phyloP scores from a whole-genome alignment of 352 stramenopile genomes.

The Phytophthora hybrid region DNA sequence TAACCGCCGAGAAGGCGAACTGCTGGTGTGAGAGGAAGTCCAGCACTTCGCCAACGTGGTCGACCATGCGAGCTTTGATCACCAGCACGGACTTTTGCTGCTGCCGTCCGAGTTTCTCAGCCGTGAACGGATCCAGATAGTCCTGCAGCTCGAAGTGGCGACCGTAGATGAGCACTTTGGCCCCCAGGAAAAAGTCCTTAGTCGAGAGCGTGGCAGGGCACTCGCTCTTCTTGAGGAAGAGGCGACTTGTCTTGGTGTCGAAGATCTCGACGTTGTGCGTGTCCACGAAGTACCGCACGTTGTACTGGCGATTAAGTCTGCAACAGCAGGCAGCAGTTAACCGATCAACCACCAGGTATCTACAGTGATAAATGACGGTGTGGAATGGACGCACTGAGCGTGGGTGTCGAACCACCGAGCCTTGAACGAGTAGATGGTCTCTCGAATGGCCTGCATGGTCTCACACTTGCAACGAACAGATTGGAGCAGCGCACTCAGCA shows the following conservation, averaged over 20 bases:
- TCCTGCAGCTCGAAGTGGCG: constrained; percentile 87
- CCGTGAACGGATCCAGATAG: constrained; percentile 85
- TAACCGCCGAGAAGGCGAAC: constrained; percentile 81
- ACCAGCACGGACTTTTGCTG: constrained; percentile 80
- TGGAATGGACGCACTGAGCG: constrained; percentile 57
- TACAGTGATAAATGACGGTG: not conserved
- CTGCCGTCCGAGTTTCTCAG: constrained; percentile 67
- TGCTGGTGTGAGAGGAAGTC: constrained; percentile 68
- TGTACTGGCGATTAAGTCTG: constrained; percentile 82
- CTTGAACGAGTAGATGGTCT: constrained; percentile 87
- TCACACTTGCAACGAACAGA: not conserved
- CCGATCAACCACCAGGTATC: constrained; percentile 4
- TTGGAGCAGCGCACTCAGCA: not conserved
- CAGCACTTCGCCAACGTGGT: constrained; percentile 60
- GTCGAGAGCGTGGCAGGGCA: constrained; percentile 65
- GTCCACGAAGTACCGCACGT: constrained; percentile 84
- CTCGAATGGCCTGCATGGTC: constrained; percentile 68
- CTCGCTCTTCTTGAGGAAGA: constrained; percentile 93
- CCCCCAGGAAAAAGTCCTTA: constrained; percentile 87
- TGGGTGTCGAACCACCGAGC: constrained; percentile 83
- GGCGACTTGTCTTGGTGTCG: constrained; percentile 86
- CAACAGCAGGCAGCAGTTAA: constrained; percentile 2
- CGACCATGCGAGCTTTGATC: constrained; percentile 63
- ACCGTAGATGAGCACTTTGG: constrained; percentile 84
- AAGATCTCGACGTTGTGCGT: constrained; percentile 90